Base-by-base conservation (phyloP, 2,329 filamentous ascomycete species). In the Trichoderma harzianum region DNA sequence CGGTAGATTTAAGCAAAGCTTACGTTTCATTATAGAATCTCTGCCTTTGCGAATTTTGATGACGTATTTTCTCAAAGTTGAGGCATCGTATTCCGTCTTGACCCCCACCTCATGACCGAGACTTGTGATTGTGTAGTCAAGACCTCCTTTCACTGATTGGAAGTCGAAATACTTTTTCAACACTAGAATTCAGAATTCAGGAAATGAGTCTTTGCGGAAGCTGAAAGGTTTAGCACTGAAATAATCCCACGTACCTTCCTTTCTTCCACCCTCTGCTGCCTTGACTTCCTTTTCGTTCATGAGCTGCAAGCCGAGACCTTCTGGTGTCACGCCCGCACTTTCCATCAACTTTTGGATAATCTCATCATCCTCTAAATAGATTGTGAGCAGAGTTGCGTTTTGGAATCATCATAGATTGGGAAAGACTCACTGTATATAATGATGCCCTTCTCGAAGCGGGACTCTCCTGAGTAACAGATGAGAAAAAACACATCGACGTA, bases 381-480 rank as follows among this genome's bases (percentile, higher is more conserved):
- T 30, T 18, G 55, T 58, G 16, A 30, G 55, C 14, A 8, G 16
- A 58, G 26, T 12, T 32, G 14, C 10, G 28, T 11, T n/a, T 58
- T 30, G 14, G 8, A 7, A 5, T 14, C 16, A 24, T 18, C 16
- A 28, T 24, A 32, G 14, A 16, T 51, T 21, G 21, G 26, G 24
- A 10, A 18, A 6, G 30, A 21, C 57, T 28, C 14, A 73, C 72
- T 72, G 51, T 72, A 73, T 28, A 73, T 72, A 18, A 73, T 70
- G 16, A 73, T 65, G 14, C 72, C 72, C 11, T 73, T 51, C 28
- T 73, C 72, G 30, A 73, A 73, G 16, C 72, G 63, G 28, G 70
- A 73, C 61, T 73, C 72, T 8, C 70, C 69, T 7, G 72, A 73
- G 43, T 73, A 73, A 26, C 70, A 72, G 26, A 73, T 73, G 3